Evolutionary conservation across 1,139 yeast genomes (phyloP).

Genomic region (Protomyces lactucae-debilis): DNA sequence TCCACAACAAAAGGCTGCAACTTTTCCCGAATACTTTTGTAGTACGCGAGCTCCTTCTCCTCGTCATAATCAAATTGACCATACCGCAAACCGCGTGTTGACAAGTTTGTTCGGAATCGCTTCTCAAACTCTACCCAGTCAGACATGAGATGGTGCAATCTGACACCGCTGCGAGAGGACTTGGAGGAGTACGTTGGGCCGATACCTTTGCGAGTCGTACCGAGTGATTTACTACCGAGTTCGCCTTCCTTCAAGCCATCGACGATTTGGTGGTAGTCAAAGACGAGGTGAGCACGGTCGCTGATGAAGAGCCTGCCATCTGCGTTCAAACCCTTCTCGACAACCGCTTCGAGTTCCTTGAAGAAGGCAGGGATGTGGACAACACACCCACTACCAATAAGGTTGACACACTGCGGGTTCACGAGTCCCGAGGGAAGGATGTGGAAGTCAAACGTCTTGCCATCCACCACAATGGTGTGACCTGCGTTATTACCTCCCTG

Average conservation of each 20-base stretch:
- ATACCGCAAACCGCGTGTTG: slow-evolving; percentile 78
- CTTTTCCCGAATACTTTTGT: slow-evolving; percentile 66
- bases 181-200: slow-evolving; percentile 98
- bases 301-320: slow-evolving; percentile 78
- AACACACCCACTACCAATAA: slow-evolving; percentile 96
- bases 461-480: slow-evolving; percentile 90
- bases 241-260: slow-evolving; percentile 94
- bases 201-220: slow-evolving; percentile 98
- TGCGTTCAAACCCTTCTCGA: slow-evolving; percentile 70
- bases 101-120: slow-evolving; percentile 69
- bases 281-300: slow-evolving; percentile 92
- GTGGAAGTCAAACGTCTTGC: slow-evolving; percentile 90
- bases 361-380: slow-evolving; percentile 92
- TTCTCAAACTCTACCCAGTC: slow-evolving; percentile 90
- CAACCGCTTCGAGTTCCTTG: slow-evolving; percentile 74
- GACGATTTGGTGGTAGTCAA: slow-evolving; percentile 95
- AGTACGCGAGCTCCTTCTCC: slow-evolving; percentile 72
- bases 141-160: slow-evolving; percentile 92
- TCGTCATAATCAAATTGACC: slow-evolving; percentile 87
- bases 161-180: slow-evolving; percentile 92
- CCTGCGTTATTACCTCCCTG: slow-evolving; percentile 98
- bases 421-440: slow-evolving; percentile 94
- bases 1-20: slow-evolving; percentile 91
- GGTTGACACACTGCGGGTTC: slow-evolving; percentile 81
- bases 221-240: slow-evolving; percentile 80